Evolutionary conservation across 1,139 yeast species (phyloP), one percentile per base, ranked within the genome.

Genomic region (Pneumocystis carinii): DNA sequence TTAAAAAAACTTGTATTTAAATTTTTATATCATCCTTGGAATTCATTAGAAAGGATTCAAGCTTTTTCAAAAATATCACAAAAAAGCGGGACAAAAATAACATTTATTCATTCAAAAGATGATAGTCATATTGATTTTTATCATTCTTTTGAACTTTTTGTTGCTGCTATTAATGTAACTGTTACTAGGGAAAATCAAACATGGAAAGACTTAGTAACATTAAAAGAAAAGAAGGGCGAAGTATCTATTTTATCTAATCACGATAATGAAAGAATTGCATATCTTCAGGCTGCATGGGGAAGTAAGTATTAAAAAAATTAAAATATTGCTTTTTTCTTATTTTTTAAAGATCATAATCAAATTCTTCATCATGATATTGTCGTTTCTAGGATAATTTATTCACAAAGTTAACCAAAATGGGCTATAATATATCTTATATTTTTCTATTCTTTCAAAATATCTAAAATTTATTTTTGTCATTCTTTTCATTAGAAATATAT

Each of bases 21-120:
- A 12, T 58, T 42, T 36, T 59, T 63, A n/a, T 24, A 62, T 27
- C 65, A 63, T 48, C 56, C 41, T 39, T 63, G 65, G 65, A 39
- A 63, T 41, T 64, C 65, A 17, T 17, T 41, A 19, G 24, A 41
- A 8, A 41, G 53, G 8, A 41, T 41, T 17, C 27, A 8, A 17
- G 24, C 5, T 17, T 41, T 41, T 41, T 41, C 53, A 2, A 41
- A 41, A 17, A 17, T 17, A n/a, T 41, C 53, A 1, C 15, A 41
- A 15, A 41, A 41, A 19, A 17, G 3, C 1, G 53, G 53, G 3
- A 41, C 53, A 19, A 19, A 24, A 7, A 41, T 41, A 41, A 6
- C 29, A 6, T 41, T 41, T 41, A 41, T 41, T 41, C 53, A 41
- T 41, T 41, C 53, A 19, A 41, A 41, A 41, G 53, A 41, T 19